phyloP scores from a whole-genome alignment of 139 green algal species.

The Chlamydomonas urium region DNA sequence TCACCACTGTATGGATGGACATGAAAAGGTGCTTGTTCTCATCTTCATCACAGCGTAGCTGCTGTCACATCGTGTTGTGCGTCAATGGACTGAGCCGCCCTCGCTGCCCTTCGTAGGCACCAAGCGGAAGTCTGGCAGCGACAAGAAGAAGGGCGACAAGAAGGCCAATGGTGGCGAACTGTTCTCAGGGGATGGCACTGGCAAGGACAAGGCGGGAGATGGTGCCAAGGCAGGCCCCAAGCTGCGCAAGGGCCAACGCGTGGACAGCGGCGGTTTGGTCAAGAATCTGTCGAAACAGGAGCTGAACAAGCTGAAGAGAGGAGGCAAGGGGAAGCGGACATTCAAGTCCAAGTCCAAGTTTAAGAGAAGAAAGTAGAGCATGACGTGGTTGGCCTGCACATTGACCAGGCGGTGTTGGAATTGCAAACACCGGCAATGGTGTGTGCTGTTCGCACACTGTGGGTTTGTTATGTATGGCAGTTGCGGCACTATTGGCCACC shows the following conservation, averaged over 20 bases:
- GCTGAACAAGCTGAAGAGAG: conserved; percentile 52
- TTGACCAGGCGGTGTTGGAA: too few relatives aligned
- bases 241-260: background rate
- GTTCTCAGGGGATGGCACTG: conserved; percentile 47
- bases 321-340: conserved; percentile 57
- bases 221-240: conserved; percentile 15
- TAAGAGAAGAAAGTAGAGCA: conserved; percentile 43
- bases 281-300: conserved; percentile 38
- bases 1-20: too few relatives aligned
- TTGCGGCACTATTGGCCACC: too few relatives aligned
- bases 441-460: too few relatives aligned
- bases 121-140: conserved; percentile 25
- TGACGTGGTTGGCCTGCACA: background rate
- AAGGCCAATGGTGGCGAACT: conserved; percentile 16
- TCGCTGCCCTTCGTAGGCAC: conserved; percentile 10
- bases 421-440: too few relatives aligned
- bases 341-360: conserved; percentile 81
- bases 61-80: too few relatives aligned
- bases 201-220: background rate
- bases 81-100: background rate
- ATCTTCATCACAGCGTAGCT: too few relatives aligned
- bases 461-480: too few relatives aligned
- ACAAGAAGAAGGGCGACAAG: conserved; percentile 21
- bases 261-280: conserved; percentile 11
- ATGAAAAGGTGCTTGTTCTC: too few relatives aligned